Evolutionary conservation across 768 basidiomycete genomes (phyloP), one percentile per base, ranked within the genome.

Genomic region (Cyclocybe cylindracea): DNA sequence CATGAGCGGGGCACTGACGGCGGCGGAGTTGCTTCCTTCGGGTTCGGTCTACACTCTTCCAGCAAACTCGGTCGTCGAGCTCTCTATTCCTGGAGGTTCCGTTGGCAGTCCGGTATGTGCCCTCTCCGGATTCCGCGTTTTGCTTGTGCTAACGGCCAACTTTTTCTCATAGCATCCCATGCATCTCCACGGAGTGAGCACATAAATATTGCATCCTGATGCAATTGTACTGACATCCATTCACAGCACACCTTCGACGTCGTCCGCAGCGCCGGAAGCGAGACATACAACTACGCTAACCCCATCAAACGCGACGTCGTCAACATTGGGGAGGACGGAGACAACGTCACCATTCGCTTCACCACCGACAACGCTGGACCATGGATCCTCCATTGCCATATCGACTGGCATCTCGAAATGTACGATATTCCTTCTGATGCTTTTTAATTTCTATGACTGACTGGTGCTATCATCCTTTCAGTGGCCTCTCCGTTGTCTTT

Each of bases 311-410:
- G 85, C 14, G 86, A 88, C 61, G 82, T 82, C 2, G 77, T 85
- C 35, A 70, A 64, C 48, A 74, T 78, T 6, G 72, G 74, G 6
- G 39, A 54, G 31, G 59, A 52, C 13, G 63, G 61, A 1, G 78
- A 78, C 50, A 73, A 73, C 18, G 76, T 79, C 18, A 80, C 80
- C 0, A 70, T 91, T 38, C 79, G 86, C 5, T 89, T 86, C 70
- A 66, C 66, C 29, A 86, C 87, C 0, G 80, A 90, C 59, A 89
- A 89, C 65, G 67, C 86, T 2, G 88, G 87, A 4, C 80, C 82
- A 8, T 86, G 82, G 78, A 70, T 80, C 51, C 61, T 79, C 48
- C 78, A 78, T 42, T 77, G 75, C 49, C 73, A 73, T 54, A 70
- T 70, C 39, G 74, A 78, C 51, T 79, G 76, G 73, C 72, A 78